These are phyloP conservation scores for Grosmannia huntii DNA, from an alignment of 2,329 filamentous ascomycete species.

Conservation along the genomic window DNA sequence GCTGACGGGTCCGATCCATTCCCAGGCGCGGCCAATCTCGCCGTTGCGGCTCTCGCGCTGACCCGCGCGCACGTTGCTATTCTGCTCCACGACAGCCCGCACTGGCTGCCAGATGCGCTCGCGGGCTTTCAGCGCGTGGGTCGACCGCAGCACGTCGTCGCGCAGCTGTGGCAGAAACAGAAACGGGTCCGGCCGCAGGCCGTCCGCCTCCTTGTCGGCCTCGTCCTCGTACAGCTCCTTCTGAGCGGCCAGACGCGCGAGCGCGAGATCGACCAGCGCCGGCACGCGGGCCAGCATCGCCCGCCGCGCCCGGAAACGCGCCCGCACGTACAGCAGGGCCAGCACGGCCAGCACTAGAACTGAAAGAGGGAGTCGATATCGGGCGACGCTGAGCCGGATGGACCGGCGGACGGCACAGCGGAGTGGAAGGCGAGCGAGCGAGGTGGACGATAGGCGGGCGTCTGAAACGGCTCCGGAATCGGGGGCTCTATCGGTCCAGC, in stretches of 20 bases:
- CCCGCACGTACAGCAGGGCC: constrained; percentile 48
- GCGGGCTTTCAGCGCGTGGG: constrained; percentile 64
- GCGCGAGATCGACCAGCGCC: constrained; percentile 66
- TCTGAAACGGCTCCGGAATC: constrained; percentile 47
- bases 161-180: constrained; percentile 80
- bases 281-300: constrained; percentile 64
- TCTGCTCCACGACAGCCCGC: constrained; percentile 74
- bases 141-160: constrained; percentile 76
- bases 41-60: constrained; percentile 55
- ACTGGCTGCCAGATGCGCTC: constrained; percentile 79
- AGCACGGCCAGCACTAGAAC: constrained; percentile 40
- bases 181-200: constrained; percentile 46
- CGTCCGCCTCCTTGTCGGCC: background rate
- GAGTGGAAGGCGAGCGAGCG: constrained; percentile 85
- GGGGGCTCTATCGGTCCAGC: constrained; percentile 59
- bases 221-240: constrained; percentile 53
- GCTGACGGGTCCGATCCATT: constrained; percentile 51
- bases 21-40: constrained; percentile 54
- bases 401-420: constrained; percentile 66
- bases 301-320: constrained; percentile 48
- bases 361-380: constrained; percentile 78
- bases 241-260: constrained; percentile 70
- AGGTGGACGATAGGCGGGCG: constrained; percentile 65
- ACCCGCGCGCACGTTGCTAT: constrained; percentile 74
- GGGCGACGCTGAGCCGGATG: constrained; percentile 67